phyloP scores from a whole-genome alignment of 371 early-diverging fungal genomes.

The Dichotomocladium elegans region DNA sequence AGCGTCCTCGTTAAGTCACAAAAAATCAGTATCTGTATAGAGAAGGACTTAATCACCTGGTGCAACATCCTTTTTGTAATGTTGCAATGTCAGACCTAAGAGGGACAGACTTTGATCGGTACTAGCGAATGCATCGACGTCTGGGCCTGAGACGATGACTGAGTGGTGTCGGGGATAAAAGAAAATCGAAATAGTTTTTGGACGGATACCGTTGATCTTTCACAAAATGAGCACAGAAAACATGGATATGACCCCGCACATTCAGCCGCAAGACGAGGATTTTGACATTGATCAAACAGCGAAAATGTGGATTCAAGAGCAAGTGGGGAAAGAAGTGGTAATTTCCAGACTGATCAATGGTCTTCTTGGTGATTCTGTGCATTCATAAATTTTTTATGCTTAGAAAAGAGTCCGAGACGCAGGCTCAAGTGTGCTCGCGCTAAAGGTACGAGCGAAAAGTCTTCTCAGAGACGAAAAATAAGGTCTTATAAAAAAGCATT shows the following conservation, averaged over 20 bases:
- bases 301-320: constrained; percentile 52
- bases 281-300: constrained; percentile 33
- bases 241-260: background rate
- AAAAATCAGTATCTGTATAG: no score
- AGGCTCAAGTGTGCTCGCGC: constrained; percentile 44
- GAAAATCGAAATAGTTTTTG: no score
- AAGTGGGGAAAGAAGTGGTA: constrained; percentile 54
- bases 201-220: no score
- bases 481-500: background rate
- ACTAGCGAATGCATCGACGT: no score
- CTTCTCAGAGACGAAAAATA: background rate
- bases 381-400: background rate
- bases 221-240: background rate
- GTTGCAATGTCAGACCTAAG: no score
- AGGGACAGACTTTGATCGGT: no score
- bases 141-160: no score
- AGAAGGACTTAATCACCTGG: no score
- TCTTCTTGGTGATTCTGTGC: background rate
- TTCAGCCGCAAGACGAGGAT: background rate
- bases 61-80: no score
- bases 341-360: background rate
- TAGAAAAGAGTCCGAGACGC: constrained; percentile 54
- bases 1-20: no score
- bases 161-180: no score
- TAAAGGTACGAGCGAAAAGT: constrained; percentile 20